Evolutionary conservation across 345 rosid species (phyloP), one percentile per base, ranked within the genome.

Genomic region (Raphanus sativus): DNA sequence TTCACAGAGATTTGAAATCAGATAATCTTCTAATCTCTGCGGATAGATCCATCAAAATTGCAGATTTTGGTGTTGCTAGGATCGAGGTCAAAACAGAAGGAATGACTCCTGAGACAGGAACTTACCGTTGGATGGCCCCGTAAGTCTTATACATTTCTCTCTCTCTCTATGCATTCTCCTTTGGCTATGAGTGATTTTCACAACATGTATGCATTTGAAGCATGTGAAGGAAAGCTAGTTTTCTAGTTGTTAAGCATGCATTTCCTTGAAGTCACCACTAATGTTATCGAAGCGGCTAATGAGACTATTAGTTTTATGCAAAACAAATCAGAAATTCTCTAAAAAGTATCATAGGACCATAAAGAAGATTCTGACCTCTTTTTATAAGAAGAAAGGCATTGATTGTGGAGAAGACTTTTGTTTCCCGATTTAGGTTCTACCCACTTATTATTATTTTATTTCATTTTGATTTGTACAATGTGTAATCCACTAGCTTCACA

Each of bases 81-180:
- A 52, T 52, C 24, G 58, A 52, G 24, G 58, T 52, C 3, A 52
- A 52, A 2, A 52, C 58, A 15, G 58, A 52, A 52, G 58, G 58
- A 15, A 52, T 52, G 58, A 52, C 58, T 52, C 58, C 58, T 15
- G 58, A 52, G 58, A 52, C 58, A 15, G 58, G 58, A 8, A 52
- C 58, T 52, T 52, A 52, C 24, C 58, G 58, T 52, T 52, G 58
- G 58, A 52, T 52, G 58, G 58, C 58, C 21, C 58, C 58, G 58
- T 52, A 52, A 52, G 87, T 84, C 54, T 69, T 3, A 64, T 62
- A 55, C 29, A 24, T 32, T 3, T 33, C 26, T 33, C 58, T 13
- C 9, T 50, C 2, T 52, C 21, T 21, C 21, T 21, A 21, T 21
- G 21, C 21, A 21, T 21, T 21, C 21, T 21, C 21, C 21, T 21